Percentiles rank a stretch among this genome's conserved stretches.
phyloP scores from a whole-genome alignment of 306 rosid genomes.

The Sphenostylis stenocarpa region DNA sequence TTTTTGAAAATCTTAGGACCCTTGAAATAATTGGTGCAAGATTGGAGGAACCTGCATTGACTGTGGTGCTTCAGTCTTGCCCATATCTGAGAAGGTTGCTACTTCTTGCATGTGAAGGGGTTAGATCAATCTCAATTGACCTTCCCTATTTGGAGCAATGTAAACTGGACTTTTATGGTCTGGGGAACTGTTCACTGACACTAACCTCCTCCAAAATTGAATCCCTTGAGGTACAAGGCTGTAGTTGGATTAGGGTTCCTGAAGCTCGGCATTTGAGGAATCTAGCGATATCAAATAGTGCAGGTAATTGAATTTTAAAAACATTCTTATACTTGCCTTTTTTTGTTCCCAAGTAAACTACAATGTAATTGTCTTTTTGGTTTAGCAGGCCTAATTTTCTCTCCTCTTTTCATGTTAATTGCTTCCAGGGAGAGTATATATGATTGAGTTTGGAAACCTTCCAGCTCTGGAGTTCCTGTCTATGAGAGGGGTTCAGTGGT shows the following conservation, averaged over 20 bases:
- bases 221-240: slow-evolving; percentile 95
- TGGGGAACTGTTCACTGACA: slow-evolving; percentile 68
- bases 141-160: slow-evolving; percentile 67
- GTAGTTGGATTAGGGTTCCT: slow-evolving; percentile 85
- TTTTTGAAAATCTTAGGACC: slow-evolving; percentile 60
- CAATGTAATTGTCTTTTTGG: background rate
- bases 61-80: slow-evolving; percentile 58
- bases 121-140: slow-evolving; percentile 62
- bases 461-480: slow-evolving; percentile 72
- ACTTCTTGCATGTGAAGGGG: slow-evolving; percentile 89
- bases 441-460: slow-evolving; percentile 83
- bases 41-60: slow-evolving; percentile 66
- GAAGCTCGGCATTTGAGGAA: slow-evolving; percentile 58
- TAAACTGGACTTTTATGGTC: slow-evolving; percentile 85
- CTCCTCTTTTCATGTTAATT: background rate
- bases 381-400: slow-evolving; percentile 1
- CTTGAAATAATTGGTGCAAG: slow-evolving; percentile 91
- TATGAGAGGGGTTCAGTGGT: slow-evolving; percentile 90
- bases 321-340: background rate
- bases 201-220: slow-evolving; percentile 67
- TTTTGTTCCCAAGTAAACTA: background rate
- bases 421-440: slow-evolving; percentile 78
- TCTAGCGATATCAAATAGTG: slow-evolving; percentile 76
- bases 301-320: slow-evolving; percentile 54
- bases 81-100: slow-evolving; percentile 68